These are phyloP conservation scores for Botrytis porri DNA, from an alignment of 2,329 filamentous ascomycete species.

Conservation along the genomic window DNA sequence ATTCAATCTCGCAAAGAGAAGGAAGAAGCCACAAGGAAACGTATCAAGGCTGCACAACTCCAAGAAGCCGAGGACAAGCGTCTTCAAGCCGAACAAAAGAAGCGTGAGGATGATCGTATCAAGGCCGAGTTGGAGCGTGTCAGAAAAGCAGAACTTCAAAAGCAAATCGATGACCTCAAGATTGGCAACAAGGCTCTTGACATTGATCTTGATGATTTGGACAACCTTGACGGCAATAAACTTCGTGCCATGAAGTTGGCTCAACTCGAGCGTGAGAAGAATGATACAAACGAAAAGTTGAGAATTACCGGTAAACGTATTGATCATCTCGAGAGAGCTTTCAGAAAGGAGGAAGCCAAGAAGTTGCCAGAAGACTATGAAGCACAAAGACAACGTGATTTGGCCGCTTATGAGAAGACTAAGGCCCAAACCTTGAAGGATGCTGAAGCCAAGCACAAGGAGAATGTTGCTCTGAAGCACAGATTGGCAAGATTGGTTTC, in stretches of 20 bases:
- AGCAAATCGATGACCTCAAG: conserved; percentile 88
- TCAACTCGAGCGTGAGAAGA: conserved; percentile 97
- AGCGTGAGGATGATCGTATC: conserved; percentile 81
- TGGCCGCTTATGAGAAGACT: conserved; percentile 74
- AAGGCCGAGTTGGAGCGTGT: conserved; percentile 87
- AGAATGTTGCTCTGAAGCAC: conserved; percentile 90
- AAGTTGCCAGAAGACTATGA: conserved; percentile 85
- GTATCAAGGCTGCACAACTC: conserved; percentile 79
- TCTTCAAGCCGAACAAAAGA: conserved; percentile 86
- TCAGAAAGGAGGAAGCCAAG: conserved; percentile 93
- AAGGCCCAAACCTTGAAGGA: conserved; percentile 77
- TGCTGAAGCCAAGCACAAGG: conserved; percentile 83
- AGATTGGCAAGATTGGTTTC: conserved; percentile 81
- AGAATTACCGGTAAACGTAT: conserved; percentile 92
- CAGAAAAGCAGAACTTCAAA: conserved; percentile 89
- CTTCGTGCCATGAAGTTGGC: conserved; percentile 93
- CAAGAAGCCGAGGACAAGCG: conserved; percentile 88
- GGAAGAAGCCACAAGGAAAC: conserved; percentile 86
- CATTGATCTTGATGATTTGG: conserved; percentile 77
- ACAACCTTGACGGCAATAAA: conserved; percentile 82
- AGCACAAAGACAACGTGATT: conserved; percentile 73
- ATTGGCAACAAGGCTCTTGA: conserved; percentile 72
- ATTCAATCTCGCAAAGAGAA: conserved; percentile 84
- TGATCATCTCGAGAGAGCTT: conserved; percentile 94
- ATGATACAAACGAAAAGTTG: conserved; percentile 86